phyloP scores from a whole-genome alignment of 129 eudicot genomes.

The Flaveria brownii region DNA sequence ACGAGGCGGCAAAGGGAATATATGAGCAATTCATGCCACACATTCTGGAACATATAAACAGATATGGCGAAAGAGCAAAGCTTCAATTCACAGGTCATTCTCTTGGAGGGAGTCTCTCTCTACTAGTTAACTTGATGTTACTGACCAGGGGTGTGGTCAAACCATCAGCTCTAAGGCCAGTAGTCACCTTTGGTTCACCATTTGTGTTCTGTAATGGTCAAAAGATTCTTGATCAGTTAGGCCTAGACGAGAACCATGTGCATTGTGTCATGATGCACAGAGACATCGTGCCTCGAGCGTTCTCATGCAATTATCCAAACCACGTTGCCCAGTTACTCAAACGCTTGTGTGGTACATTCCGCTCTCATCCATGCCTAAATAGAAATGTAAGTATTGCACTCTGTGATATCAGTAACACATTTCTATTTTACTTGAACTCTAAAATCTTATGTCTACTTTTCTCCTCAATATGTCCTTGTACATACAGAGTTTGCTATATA shows the following conservation, averaged over 20 bases:
- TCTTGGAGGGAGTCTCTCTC: conserved; percentile 82
- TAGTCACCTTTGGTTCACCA: conserved; percentile 73
- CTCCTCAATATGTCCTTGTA: background rate
- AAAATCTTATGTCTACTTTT: background rate
- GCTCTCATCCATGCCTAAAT: conserved; percentile 80
- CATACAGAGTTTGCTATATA: conserved; percentile 73
- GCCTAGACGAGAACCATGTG: conserved; percentile 54
- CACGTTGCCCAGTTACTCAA: conserved; percentile 72
- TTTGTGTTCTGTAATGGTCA: conserved; percentile 71
- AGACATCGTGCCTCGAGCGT: conserved; percentile 90
- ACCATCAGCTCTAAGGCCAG: conserved; percentile 64
- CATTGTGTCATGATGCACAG: conserved; percentile 74
- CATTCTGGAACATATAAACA: conserved; percentile 50
- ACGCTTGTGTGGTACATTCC: conserved; percentile 66
- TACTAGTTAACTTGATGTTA: conserved; percentile 71
- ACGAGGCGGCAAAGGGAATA: conserved; percentile 90
- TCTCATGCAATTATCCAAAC: conserved; percentile 79
- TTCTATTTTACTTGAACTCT: background rate
- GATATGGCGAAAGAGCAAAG: conserved; percentile 68
- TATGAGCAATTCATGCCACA: conserved; percentile 76
- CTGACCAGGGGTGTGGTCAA: conserved; percentile 56
- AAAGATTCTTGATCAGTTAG: conserved; percentile 55
- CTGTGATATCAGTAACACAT: background rate
- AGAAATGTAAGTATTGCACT: conserved; percentile 47
- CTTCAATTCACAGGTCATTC: conserved; percentile 89